These are phyloP conservation scores for Kodamaea sp. DNA, from an alignment of 1,139 yeast species.

Conservation along the genomic window DNA sequence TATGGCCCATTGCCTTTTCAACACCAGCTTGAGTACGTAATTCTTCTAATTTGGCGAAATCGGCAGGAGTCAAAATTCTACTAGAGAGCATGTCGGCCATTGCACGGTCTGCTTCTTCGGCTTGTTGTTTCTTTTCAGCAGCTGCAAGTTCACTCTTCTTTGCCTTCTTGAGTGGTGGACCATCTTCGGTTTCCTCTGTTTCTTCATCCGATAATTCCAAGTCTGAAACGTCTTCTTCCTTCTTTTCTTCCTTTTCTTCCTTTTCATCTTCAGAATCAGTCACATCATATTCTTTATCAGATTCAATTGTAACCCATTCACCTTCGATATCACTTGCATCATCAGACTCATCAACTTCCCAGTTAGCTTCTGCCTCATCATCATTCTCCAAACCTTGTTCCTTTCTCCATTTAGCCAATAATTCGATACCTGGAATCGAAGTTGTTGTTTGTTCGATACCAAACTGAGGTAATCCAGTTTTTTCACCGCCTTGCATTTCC, in stretches of 20 bases:
- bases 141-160: constrained; percentile 14
- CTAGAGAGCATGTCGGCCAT: constrained; percentile 64
- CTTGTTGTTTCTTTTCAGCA: constrained; percentile 6
- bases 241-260: constrained; percentile 34
- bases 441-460: constrained; percentile 68
- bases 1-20: constrained; percentile 63
- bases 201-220: constrained; percentile 25
- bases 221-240: constrained; percentile 56
- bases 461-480: constrained; percentile 49
- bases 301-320: constrained; percentile 57
- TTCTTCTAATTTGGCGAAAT: constrained; percentile 91
- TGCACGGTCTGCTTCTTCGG: constrained; percentile 35
- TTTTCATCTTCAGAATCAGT: constrained; percentile 52
- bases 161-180: constrained; percentile 25
- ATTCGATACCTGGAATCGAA: constrained; percentile 86
- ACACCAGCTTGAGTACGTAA: constrained; percentile 80
- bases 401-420: constrained; percentile 82
- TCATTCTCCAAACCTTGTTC: constrained; percentile 54
- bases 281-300: constrained; percentile 54
- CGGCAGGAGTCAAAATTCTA: constrained; percentile 91
- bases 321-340: constrained; percentile 58
- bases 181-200: constrained; percentile 18
- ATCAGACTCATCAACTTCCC: constrained; percentile 45
- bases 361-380: constrained; percentile 38
- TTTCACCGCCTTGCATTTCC: constrained; percentile 59